Percentiles rank a stretch among this genome's conserved stretches.
Evolutionary conservation across 768 basidiomycete genomes (phyloP).

Genomic region (Podaxis pistillaris): DNA sequence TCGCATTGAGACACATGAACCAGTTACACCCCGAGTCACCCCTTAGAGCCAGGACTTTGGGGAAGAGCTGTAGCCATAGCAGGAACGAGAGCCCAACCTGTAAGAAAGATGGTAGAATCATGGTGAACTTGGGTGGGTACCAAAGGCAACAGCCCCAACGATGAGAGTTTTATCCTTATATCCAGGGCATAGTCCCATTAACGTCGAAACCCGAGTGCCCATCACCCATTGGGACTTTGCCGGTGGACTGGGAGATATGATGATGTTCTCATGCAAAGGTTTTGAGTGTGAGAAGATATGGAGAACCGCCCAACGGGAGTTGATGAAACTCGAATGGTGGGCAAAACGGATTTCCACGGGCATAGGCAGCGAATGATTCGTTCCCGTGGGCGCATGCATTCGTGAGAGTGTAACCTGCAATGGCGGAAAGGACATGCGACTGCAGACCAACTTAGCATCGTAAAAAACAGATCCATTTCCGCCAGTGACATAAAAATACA

Average conservation of each 20-base stretch:
- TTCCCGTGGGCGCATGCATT: constrained; percentile 12
- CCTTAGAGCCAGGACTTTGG: constrained; percentile 27
- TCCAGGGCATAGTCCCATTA: not conserved
- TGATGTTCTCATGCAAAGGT: constrained; percentile 9
- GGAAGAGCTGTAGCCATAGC: constrained; percentile 22
- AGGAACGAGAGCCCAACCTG: constrained; percentile 16
- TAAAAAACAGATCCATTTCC: constrained; percentile 15
- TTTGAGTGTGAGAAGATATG: constrained; percentile 2
- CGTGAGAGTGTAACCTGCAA: constrained; percentile 10
- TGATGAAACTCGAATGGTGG: constrained; percentile 21
- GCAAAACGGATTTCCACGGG: constrained; percentile 15
- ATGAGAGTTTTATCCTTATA: constrained; percentile 8
- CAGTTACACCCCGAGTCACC: constrained; percentile 44
- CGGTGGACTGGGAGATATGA: not conserved
- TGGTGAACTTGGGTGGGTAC: constrained; percentile 3
- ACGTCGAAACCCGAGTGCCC: not conserved
- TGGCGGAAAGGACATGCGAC: not conserved
- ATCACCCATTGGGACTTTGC: not conserved
- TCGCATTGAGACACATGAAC: constrained; percentile 48
- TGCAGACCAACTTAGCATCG: constrained; percentile 3
- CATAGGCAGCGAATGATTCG: not conserved
- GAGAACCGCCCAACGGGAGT: constrained; percentile 22
- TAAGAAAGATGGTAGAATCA: constrained; percentile 15
- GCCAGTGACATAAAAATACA: constrained; percentile 14
- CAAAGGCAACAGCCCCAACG: not conserved